Conservation (phyloP, 768 basidiomycete genomes). For the Leucosporidium creatinivorum region DNA sequence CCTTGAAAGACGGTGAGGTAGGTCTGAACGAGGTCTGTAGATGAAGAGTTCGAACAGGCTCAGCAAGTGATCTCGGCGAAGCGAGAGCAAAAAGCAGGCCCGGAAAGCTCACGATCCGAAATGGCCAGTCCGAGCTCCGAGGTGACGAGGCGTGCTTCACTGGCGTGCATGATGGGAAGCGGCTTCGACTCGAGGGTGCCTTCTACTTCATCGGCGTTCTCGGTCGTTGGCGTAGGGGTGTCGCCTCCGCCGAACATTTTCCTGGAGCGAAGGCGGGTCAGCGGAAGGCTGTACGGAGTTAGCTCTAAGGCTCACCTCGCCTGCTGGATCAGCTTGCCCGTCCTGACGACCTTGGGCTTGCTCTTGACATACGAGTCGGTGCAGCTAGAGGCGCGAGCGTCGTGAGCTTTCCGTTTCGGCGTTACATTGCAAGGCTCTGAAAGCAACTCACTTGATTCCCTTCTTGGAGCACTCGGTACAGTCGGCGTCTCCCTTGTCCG, state of each 20-base stretch:
- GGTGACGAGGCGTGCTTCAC: background rate
- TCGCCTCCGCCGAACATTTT: background rate
- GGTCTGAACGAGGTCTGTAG: slow-evolving; percentile 7
- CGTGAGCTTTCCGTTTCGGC: background rate
- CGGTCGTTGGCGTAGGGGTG: background rate
- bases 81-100: background rate
- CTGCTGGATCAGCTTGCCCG: slow-evolving; percentile 23
- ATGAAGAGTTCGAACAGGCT: too few relatives aligned
- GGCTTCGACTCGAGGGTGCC: too few relatives aligned
- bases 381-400: slow-evolving; percentile 2
- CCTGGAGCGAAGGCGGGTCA: background rate
- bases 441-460: slow-evolving; percentile 8
- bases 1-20: slow-evolving; percentile 18
- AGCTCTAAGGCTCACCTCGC: slow-evolving; percentile 11
- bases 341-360: slow-evolving; percentile 23
- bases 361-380: slow-evolving; percentile 23
- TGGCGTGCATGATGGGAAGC: background rate
- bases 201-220: background rate
- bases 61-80: too few relatives aligned
- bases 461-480: slow-evolving; percentile 26
- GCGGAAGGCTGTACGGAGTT: background rate
- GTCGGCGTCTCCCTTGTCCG: slow-evolving; percentile 3
- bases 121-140: background rate
- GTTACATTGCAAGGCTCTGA: background rate
- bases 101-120: background rate